Base-by-base conservation (phyloP, 805 yeast species). In the Yamadazyma takamatsuzukensis region DNA sequence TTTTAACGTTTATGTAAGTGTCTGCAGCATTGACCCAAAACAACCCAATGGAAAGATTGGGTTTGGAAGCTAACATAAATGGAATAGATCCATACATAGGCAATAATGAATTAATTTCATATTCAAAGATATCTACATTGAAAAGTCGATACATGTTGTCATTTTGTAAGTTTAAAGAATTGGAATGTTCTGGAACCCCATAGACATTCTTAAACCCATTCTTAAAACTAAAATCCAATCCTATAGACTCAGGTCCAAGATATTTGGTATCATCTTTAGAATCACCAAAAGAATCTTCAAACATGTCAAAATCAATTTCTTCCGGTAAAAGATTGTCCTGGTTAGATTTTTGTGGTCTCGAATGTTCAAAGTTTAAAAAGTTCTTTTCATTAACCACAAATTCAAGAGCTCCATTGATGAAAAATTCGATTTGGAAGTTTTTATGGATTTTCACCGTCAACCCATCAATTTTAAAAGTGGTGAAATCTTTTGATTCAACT, bases 181-280 rank as follows among this genome's bases (percentile, higher is more conserved):
- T 95, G 0, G 97, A 90, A 51, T 93, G 98, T 56, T 93, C 98
- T 0, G 98, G 97, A 27, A 93, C 83, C n/a, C 99, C 99, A 54
- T 76, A 93, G 1, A 86, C 83, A 48, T 81, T 70, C 4, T 64
- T 53, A 44, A 69, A 80, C 1, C 76, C 79, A n/a, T n/a, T n/a
- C 3, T 59, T 51, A 43, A 93, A 80, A 0, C 76, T 59, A 38
- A 87, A 71, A 54, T 93, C 99, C 18, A 84, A 43, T 0, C 82
- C 96, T 16, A 93, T 69, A 0, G 96, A 76, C 56, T 93, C 97
- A 0, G 98, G 97, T 0, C 95, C 95, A 24, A 83, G 59, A 6
- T 88, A 86, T 9, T 83, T 43, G 3, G 68, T 59, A 53, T 93
- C 98, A 3, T 48, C 56, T 21, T 54, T 67, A 2, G 84, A 74